Base-by-base conservation (phyloP, 2,329 filamentous ascomycete genomes). In the Botryotinia globosa region DNA sequence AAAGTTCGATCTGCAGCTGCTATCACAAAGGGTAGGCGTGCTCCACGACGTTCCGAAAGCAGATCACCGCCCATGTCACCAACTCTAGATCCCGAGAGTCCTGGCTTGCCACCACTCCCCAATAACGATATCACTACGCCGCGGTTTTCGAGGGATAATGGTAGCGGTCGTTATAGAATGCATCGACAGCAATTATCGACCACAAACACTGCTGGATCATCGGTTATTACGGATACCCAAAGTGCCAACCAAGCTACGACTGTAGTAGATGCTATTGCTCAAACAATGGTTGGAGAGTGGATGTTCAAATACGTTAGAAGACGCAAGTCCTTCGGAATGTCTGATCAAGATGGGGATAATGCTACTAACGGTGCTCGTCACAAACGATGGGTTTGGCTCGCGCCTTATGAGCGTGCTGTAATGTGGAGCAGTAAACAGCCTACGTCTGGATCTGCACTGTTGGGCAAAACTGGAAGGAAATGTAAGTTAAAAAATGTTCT, bases 371-470 rank as follows among this genome's bases (percentile, higher is more conserved):
- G 87, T 77, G 89, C 89, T 76, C 92, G 96, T 44, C 96, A 99
- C 81, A 98, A 94, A 84, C 88, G 96, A 81, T 99, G 96, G 96
- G 96, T 99, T 2, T 99, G 96, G 96, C 88, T 99, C 75, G 96
- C 95, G 29, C 96, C 96, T 4, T 98, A 99, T 80, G 96, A 99
- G 83, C 88, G 94, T 75, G 92, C 95, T 20, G 95, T 99, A 74
- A 93, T 99, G 82, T 99, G 96, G 96, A 98, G 95, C 82, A 97
- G 92, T 86, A 98, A 97, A 85, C 96, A 99, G 83, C 96, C 96
- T 25, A 93, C 91, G 16, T 94, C 91, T 77, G 94, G 94, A 45
- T 92, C 89, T 78, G 95, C 94, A 45, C 83, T 99, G 82, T 87
- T 98, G 86, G 96, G 96, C 77, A 99, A 98, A 85, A 92, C 92